These are phyloP conservation scores for Salix purpurea DNA, from an alignment of 345 rosid genomes.

Conservation along the genomic window DNA sequence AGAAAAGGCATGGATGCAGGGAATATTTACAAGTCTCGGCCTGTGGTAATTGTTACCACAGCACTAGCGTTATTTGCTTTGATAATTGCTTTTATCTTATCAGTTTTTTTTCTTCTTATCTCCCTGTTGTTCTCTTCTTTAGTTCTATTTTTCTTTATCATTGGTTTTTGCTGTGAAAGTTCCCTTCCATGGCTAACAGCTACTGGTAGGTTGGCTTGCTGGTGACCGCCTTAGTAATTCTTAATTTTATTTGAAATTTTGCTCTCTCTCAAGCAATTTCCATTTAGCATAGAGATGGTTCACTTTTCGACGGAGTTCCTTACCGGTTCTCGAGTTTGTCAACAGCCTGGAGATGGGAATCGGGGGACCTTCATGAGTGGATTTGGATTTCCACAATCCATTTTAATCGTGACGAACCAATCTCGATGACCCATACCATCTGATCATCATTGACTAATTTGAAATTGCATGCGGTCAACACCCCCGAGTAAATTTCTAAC, in stretches of 20 bases:
- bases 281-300: not conserved
- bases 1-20: too few species aligned
- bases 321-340: not conserved
- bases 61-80: conserved; percentile 39
- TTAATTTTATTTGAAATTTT: not conserved
- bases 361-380: not conserved
- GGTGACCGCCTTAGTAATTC: conserved; percentile 37
- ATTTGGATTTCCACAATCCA: not conserved
- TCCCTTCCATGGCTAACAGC: not conserved
- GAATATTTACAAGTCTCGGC: conserved; percentile 16
- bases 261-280: not conserved
- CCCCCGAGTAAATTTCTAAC: not conserved
- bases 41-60: conserved; percentile 32
- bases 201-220: conserved; percentile 30
- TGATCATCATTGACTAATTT: not conserved
- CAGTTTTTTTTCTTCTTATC: not conserved
- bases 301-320: not conserved
- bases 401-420: conserved; percentile 3
- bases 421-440: conserved; percentile 26
- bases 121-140: not conserved
- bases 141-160: not conserved
- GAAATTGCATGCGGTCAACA: not conserved
- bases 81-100: not conserved
- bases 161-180: not conserved
- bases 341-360: conserved; percentile 6